Percentiles rank a stretch among this genome's conserved stretches.
Conservation (phyloP, 768 basidiomycete species). For the Rhodotorula kratochvilovae region DNA sequence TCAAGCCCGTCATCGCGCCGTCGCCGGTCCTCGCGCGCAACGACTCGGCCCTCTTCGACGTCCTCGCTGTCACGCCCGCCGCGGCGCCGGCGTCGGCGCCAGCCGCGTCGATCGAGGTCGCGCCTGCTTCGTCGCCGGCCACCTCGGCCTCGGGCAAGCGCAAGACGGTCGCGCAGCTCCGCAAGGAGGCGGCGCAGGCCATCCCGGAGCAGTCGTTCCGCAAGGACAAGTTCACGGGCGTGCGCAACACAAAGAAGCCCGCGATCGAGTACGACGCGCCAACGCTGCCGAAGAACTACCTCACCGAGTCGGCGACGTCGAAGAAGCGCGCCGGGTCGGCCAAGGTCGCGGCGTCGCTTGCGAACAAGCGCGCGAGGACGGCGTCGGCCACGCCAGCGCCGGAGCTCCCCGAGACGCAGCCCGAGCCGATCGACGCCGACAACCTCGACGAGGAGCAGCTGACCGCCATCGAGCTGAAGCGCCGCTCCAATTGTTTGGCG, state of each 20-base stretch:
- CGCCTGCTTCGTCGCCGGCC: neutral
- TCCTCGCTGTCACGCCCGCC: neutral
- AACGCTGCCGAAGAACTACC: constrained; percentile 41
- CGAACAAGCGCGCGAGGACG: neutral
- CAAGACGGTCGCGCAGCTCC: constrained; percentile 32
- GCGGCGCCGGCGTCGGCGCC: neutral
- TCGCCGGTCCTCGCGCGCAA: constrained; percentile 7
- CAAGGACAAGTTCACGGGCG: constrained; percentile 40
- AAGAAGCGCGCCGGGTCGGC: constrained; percentile 37
- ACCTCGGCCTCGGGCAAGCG: constrained; percentile 10
- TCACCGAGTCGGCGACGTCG: constrained; percentile 39
- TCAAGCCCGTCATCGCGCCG: constrained; percentile 19
- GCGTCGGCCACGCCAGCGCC: constrained; percentile 1
- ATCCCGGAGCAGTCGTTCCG: constrained; percentile 20
- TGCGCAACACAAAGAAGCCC: constrained; percentile 40
- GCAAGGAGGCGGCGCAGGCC: constrained; percentile 20
- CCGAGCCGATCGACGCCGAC: constrained; percentile 28
- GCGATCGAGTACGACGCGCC: constrained; percentile 40
- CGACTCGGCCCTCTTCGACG: constrained; percentile 23
- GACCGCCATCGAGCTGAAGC: constrained; percentile 68
- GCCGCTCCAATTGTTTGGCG: constrained; percentile 77
- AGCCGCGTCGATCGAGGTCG: neutral
- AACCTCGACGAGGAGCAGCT: constrained; percentile 37
- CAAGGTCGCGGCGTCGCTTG: constrained; percentile 8
- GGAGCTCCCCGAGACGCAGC: constrained; percentile 3